These are phyloP conservation scores for Didymella exigua DNA, from an alignment of 2,329 filamentous ascomycete species.

Conservation along the genomic window DNA sequence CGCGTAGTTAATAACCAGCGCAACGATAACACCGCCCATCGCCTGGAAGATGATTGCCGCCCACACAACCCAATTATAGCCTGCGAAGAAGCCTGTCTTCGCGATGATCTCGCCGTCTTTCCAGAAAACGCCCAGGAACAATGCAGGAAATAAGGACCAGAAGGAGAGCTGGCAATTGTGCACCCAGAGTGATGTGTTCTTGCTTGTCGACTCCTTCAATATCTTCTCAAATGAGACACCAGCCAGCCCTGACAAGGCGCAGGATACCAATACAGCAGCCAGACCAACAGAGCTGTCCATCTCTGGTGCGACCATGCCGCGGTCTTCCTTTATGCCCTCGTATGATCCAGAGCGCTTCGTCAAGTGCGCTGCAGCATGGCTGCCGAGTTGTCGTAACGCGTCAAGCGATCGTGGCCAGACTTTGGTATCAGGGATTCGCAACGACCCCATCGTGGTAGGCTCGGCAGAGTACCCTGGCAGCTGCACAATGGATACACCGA, in stretches of 20 bases:
- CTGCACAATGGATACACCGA: conserved; percentile 85
- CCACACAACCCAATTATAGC: conserved; percentile 94
- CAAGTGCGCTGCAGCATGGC: conserved; percentile 57
- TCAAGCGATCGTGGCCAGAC: conserved; percentile 77
- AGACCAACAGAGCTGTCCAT: conserved; percentile 84
- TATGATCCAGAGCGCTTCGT: conserved; percentile 78
- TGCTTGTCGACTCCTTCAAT: conserved; percentile 77
- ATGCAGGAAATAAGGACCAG: conserved; percentile 88
- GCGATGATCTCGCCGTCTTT: conserved; percentile 85
- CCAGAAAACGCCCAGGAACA: conserved; percentile 84
- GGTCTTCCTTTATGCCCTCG: conserved; percentile 77
- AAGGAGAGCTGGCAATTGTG: conserved; percentile 94
- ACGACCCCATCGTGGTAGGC: conserved; percentile 59
- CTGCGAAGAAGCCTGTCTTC: conserved; percentile 87
- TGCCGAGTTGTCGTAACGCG: conserved; percentile 70
- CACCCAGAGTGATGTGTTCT: conserved; percentile 84
- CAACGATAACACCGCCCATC: conserved; percentile 80
- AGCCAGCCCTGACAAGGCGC: conserved; percentile 80
- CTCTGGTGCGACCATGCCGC: conserved; percentile 56
- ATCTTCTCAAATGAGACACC: conserved; percentile 91
- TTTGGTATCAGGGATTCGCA: conserved; percentile 55
- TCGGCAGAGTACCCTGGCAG: conserved; percentile 67
- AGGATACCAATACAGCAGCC: conserved; percentile 76
- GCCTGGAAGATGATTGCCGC: conserved; percentile 82
- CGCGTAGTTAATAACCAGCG: conserved; percentile 79